Percentiles rank a stretch among this genome's conserved stretches.
phyloP scores from a whole-genome alignment of 176 grass and related monocot genomes.

The Aegilops sharonensis region DNA sequence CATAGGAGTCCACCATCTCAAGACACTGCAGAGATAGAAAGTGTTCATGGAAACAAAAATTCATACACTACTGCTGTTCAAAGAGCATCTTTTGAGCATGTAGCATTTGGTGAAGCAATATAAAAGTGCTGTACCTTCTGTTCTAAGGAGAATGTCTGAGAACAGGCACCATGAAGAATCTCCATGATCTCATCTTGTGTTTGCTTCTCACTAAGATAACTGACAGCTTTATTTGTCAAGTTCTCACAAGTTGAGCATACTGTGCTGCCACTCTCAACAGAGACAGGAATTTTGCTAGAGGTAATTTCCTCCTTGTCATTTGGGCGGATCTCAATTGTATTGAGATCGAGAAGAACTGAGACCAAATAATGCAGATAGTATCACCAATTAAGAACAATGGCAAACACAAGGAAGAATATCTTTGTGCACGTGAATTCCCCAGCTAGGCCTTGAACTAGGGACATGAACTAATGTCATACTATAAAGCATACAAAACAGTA shows the following conservation, averaged over 20 bases:
- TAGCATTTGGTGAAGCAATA: neutral
- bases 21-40: conserved; percentile 55
- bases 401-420: neutral
- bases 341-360: conserved; percentile 6
- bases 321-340: neutral
- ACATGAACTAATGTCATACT: neutral
- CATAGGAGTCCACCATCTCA: conserved; percentile 77
- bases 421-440: neutral
- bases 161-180: conserved; percentile 69
- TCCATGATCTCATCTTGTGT: conserved; percentile 56
- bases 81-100: neutral
- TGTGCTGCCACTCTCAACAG: conserved; percentile 22
- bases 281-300: conserved; percentile 26
- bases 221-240: conserved; percentile 44
- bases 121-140: conserved; percentile 54
- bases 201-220: conserved; percentile 60
- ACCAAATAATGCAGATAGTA: neutral
- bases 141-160: conserved; percentile 61
- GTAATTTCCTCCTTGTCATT: conserved; percentile 14
- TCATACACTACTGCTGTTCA: neutral
- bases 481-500: neutral
- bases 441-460: neutral
- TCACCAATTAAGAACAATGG: neutral
- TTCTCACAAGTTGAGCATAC: conserved; percentile 59
- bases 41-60: neutral